phyloP scores from a whole-genome alignment of 495 filamentous ascomycete genomes.

The Xylaria nigripes region DNA sequence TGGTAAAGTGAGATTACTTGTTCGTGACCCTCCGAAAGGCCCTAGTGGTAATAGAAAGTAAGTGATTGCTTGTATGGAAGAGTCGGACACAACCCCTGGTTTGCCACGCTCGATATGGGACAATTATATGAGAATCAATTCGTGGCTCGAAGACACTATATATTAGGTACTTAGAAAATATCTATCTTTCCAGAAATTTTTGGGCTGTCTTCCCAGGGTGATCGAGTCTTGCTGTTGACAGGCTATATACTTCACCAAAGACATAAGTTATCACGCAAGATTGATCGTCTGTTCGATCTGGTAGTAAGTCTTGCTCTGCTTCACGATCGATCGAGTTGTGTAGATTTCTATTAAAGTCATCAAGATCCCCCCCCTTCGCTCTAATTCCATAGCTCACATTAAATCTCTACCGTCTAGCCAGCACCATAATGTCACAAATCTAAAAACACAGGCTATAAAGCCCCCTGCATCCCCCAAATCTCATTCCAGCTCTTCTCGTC shows the following conservation, averaged over 20 bases:
- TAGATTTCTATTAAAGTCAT: too few relatives aligned
- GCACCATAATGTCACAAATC: neutral
- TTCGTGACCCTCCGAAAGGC: constrained; percentile 47
- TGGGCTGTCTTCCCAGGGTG: neutral
- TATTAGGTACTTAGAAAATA: neutral
- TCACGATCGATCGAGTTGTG: too few relatives aligned
- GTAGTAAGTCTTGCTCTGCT: too few relatives aligned
- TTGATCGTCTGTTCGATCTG: too few relatives aligned
- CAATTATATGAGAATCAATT: neutral
- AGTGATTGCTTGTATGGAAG: constrained; percentile 23
- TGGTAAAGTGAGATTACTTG: constrained; percentile 51
- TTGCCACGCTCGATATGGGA: neutral
- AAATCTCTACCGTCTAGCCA: neutral
- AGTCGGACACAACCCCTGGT: neutral
- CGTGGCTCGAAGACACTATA: neutral
- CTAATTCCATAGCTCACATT: neutral
- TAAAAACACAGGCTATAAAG: neutral
- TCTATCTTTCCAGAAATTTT: neutral
- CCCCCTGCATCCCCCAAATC: constrained; percentile 48
- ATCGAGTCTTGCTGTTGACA: too few relatives aligned
- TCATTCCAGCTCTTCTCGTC: constrained; percentile 48
- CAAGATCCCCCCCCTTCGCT: neutral
- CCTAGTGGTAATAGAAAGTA: constrained; percentile 32
- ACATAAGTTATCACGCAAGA: too few relatives aligned
- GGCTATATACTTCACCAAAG: too few relatives aligned